Evolutionary conservation across 2,329 filamentous ascomycete species (phyloP), one percentile per base, ranked within the genome.

Genomic region (Sporothrix pseudoabietina): DNA sequence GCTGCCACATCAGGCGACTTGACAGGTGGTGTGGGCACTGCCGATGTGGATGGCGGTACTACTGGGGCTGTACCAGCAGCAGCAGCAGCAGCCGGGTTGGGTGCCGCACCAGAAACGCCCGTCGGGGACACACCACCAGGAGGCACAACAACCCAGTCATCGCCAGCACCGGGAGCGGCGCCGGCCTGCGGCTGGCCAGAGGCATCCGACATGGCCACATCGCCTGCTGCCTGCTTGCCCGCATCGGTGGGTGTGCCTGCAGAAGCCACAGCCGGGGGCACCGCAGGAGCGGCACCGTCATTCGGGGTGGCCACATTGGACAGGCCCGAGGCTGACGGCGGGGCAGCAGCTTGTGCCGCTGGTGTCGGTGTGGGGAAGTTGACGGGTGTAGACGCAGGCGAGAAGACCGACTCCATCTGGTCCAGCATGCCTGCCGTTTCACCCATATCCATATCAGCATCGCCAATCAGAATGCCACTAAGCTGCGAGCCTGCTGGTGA

Each of bases 121-220:
- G 55, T 54, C 52, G 76, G 77, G 35, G 83, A 85, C 55, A 82
- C 82, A 32, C 85, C 86, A 65, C 88, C 88, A 76, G 91, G 90
- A 72, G 90, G 88, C 41, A 94, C 88, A 73, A 94, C 90, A 3
- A 94, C 90, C 92, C 92, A 94, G 76, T 94, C 92, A 41, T 87
- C 90, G 0, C 85, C 85, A 4, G 83, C 84, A 72, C 87, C 84
- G 72, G 26, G 70, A n/a, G 22, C 49, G 7, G 63, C 59, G 9
- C 39, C 59, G 7, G 57, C 30, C 66, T 65, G 72, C 14, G 49
- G n/a, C 10, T 52, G 59, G 3, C 32, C 63, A 3, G 66, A 52
- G 19, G 87, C 85, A 72, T 87, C 87, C 19, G 87, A 86, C 88
- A 93, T 85, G 47, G 80, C 75, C 5, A 84, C 78, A 73, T 86